A percentile compares a stretch with the other conserved stretches of the same genome.
These are phyloP conservation scores for Ascochyta rabiei DNA, from an alignment of 2,329 filamentous ascomycete genomes.

Conservation along the genomic window DNA sequence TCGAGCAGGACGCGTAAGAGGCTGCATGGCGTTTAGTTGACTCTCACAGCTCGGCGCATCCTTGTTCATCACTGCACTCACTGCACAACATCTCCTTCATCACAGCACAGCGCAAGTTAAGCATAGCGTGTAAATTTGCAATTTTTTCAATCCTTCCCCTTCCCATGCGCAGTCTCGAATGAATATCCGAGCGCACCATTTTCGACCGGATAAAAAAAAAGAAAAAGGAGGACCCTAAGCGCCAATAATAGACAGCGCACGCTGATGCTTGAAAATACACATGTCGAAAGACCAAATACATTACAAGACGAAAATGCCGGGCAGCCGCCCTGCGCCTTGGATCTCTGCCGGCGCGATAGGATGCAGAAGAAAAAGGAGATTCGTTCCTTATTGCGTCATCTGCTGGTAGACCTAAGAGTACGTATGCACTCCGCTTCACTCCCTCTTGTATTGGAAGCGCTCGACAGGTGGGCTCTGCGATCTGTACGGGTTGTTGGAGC, in stretches of 20 bases:
- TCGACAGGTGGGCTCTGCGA: slow-evolving; percentile 9
- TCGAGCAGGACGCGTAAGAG: neutral
- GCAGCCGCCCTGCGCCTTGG: slow-evolving; percentile 4
- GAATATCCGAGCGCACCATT: neutral
- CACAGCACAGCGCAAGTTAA: neutral
- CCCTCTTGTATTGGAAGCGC: slow-evolving; percentile 11
- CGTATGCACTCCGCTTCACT: neutral
- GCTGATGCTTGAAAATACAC: slow-evolving; percentile 4
- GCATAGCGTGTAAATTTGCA: too few species aligned
- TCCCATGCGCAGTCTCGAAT: neutral
- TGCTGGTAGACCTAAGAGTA: neutral
- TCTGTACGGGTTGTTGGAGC: slow-evolving; percentile 26
- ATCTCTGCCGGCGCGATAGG: neutral
- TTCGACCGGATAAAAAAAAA: neutral
- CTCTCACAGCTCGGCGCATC: slow-evolving; percentile 3
- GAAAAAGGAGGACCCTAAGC: neutral
- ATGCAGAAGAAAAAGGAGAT: neutral
- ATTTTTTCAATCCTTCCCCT: neutral
- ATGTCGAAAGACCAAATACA: neutral
- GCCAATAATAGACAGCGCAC: neutral
- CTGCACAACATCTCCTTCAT: neutral
- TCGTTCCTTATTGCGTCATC: slow-evolving; percentile 4
- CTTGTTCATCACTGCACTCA: too few species aligned
- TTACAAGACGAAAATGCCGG: slow-evolving; percentile 1
- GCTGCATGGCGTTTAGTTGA: slow-evolving; percentile 5